A percentile compares a stretch with the other conserved stretches of the same genome.
Conservation (phyloP, 2,329 filamentous ascomycete genomes). For the Aspergillus quadrilineatus region DNA sequence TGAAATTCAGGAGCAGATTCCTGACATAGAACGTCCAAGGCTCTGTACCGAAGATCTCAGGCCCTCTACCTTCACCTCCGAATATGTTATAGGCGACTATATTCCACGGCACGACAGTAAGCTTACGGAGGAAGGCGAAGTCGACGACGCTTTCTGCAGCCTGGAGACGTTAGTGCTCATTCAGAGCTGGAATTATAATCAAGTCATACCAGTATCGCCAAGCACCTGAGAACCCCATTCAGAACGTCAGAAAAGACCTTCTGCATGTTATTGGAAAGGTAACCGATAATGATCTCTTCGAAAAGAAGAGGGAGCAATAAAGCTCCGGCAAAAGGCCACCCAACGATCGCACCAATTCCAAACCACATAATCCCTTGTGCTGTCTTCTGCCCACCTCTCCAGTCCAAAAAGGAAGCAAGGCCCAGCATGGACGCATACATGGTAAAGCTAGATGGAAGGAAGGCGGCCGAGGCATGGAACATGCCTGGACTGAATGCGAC, state of each 20-base stretch:
- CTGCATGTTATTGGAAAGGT: slow-evolving; percentile 56
- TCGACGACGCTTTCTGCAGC: slow-evolving; percentile 69
- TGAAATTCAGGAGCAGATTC: slow-evolving; percentile 91
- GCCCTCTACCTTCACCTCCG: slow-evolving; percentile 71
- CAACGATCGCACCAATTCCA: slow-evolving; percentile 76
- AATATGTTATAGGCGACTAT: slow-evolving; percentile 97
- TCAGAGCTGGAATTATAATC: not conserved
- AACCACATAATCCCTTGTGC: slow-evolving; percentile 88
- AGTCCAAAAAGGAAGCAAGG: slow-evolving; percentile 85
- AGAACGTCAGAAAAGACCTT: slow-evolving; percentile 61
- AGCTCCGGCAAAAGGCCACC: slow-evolving; percentile 91
- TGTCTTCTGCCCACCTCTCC: slow-evolving; percentile 75
- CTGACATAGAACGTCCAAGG: slow-evolving; percentile 96
- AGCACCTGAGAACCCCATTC: slow-evolving; percentile 65
- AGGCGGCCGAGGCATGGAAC: slow-evolving; percentile 86
- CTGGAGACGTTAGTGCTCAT: slow-evolving; percentile 47
- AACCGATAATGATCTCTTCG: slow-evolving; percentile 67
- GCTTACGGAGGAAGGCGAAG: slow-evolving; percentile 78
- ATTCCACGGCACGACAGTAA: slow-evolving; percentile 79
- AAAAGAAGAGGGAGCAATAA: slow-evolving; percentile 76
- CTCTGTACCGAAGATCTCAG: slow-evolving; percentile 91
- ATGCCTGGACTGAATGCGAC: slow-evolving; percentile 81
- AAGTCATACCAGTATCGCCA: slow-evolving; percentile 66
- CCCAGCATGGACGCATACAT: slow-evolving; percentile 93
- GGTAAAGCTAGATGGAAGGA: slow-evolving; percentile 89